phyloP scores from a whole-genome alignment of 345 rosid genomes.

The Microthlaspi erraticum region DNA sequence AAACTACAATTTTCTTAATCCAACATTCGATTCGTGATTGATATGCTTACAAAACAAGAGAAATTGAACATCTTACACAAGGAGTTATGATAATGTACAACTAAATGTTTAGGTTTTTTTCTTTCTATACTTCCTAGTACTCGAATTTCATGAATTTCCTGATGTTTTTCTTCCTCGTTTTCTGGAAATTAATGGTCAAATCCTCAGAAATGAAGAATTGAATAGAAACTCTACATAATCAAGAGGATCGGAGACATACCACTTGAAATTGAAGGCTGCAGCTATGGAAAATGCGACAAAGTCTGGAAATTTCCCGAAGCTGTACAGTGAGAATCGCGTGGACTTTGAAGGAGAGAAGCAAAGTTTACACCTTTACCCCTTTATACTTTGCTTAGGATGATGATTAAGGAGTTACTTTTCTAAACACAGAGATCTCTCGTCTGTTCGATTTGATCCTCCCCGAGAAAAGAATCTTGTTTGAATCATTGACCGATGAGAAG shows the following conservation, averaged over 20 bases:
- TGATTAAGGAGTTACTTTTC: neutral
- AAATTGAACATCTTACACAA: neutral
- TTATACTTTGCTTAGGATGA: constrained; percentile 2
- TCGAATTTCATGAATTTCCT: neutral
- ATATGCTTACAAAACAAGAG: constrained; percentile 15
- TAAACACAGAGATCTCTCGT: constrained; percentile 19
- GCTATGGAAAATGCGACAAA: constrained; percentile 11
- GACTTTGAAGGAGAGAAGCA: constrained; percentile 33
- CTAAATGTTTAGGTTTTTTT: neutral
- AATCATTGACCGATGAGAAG: constrained; percentile 24
- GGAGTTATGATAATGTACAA: neutral
- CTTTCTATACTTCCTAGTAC: neutral
- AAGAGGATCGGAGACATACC: constrained; percentile 38
- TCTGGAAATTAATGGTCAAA: neutral
- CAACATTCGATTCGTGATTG: neutral
- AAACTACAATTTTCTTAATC: constrained; percentile 9
- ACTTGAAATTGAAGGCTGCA: constrained; percentile 19
- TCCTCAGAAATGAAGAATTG: constrained; percentile 1
- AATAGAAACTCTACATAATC: constrained; percentile 1
- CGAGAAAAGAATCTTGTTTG: neutral
- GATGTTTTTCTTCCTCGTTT: neutral
- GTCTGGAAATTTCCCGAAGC: constrained; percentile 12
- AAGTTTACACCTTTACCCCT: constrained; percentile 8
- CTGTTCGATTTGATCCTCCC: constrained; percentile 12
- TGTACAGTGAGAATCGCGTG: constrained; percentile 28